Conservation (phyloP, 1,284 basidiomycete species). For the Sanghuangporus weigelae region DNA sequence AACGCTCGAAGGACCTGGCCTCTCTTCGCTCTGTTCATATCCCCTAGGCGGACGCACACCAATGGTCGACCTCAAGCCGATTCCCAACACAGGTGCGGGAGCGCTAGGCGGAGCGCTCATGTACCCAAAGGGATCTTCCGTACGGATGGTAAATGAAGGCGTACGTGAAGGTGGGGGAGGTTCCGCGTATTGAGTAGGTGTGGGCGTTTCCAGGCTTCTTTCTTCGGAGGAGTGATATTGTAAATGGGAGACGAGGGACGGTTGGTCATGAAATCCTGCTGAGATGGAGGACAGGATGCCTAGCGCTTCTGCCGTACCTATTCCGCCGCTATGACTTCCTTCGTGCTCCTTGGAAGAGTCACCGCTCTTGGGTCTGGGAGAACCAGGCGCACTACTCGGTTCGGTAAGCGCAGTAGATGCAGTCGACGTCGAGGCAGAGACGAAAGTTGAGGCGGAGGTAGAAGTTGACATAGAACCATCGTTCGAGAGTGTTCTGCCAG, state of each 20-base stretch:
- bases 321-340: not conserved
- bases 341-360: not conserved
- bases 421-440: not conserved
- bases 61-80: not conserved
- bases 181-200: not conserved
- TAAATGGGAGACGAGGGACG: not conserved
- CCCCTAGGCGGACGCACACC: not conserved
- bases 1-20: not conserved
- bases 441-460: not conserved
- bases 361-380: not conserved
- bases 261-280: not conserved
- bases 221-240: not conserved
- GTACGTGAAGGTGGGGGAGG: not conserved
- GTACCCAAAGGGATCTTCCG: slow-evolving; percentile 17
- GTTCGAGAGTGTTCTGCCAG: not conserved
- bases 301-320: not conserved
- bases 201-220: not conserved
- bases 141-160: slow-evolving; percentile 8
- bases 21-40: not conserved
- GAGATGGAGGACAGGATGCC: not conserved
- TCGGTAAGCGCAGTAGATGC: not conserved
- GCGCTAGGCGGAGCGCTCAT: slow-evolving; percentile 3
- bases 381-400: not conserved
- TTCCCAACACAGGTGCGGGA: not conserved
- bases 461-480: not conserved